Evolutionary conservation across 2,329 filamentous ascomycete genomes (phyloP), one percentile per base, ranked within the genome.

Genomic region (Colletotrichum camelliae): DNA sequence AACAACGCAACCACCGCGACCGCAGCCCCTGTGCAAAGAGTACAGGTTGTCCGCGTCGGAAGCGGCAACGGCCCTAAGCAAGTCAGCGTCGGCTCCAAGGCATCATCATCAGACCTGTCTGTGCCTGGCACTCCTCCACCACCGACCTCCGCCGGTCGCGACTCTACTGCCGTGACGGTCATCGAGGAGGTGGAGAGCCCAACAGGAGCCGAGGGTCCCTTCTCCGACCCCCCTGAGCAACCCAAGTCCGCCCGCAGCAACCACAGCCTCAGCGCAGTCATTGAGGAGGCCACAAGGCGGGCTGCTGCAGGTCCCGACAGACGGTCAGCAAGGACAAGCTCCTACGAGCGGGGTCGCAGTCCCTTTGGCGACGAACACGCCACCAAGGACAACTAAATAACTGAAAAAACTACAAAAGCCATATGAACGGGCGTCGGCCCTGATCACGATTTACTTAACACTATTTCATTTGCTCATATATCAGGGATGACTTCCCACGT

Each of bases 1-100:
- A 94, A 92, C 85, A 93, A 89, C 77, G 91, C 91, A 77, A 92
- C 87, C 79, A 86, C 89, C 48, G 86, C 88, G 43, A 93, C 91
- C 3, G 90, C 90, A 16, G 90, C 87, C 29, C 88, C 90, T 27
- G 88, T 89, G 31, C 73, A 75, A 33, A 88, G 88, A 66, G 90
- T 91, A 27, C 90, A 92, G 80, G 88, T 93, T 43, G 88, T 93
- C 64, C 90, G 90, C 75, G 90, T 93, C 24, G 88, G 88, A 57
- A 89, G 85, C 72, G 85, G 85, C 13, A 81, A 85, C 43, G 70
- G 72, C 4, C 75, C 72, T 48, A 91, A 89, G 83, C 90, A 88
- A 82, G 82, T 85, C 75, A 82, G 86, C 29, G 79, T 85, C 48
- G 82, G 78, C 72, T 78, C 82, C 77, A 88, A 85, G 80, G 79